Conservation (phyloP, 805 yeast species). For the Wickerhamomyces bovis region DNA sequence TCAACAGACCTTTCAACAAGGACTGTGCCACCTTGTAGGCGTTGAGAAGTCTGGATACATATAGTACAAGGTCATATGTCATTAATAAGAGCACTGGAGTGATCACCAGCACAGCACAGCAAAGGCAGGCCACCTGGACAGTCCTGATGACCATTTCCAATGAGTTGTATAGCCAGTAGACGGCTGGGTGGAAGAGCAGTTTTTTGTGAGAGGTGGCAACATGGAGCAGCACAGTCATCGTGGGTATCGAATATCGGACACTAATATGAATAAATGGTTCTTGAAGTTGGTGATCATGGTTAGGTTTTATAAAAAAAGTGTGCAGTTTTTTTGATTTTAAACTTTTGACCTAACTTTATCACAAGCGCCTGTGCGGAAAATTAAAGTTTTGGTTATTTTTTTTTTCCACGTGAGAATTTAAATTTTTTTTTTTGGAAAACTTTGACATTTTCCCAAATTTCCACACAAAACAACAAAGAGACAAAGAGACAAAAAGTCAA, state of each 20-base stretch:
- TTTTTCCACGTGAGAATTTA: background rate
- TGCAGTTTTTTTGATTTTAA: background rate
- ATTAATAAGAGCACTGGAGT: conserved; percentile 12
- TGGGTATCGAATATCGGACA: background rate
- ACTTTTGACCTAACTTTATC: background rate
- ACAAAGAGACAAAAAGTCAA: too few species aligned
- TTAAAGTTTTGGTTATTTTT: background rate
- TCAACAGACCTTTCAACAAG: conserved; percentile 3
- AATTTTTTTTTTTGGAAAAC: background rate
- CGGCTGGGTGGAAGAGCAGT: background rate
- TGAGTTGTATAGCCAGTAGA: background rate
- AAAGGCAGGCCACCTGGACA: background rate
- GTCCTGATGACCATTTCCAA: background rate
- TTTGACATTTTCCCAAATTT: too few species aligned
- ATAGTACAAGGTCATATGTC: conserved; percentile 15
- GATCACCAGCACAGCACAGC: conserved; percentile 2
- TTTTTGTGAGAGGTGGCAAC: background rate
- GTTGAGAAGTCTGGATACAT: conserved; percentile 11
- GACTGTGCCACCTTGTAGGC: background rate
- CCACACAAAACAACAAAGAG: too few species aligned
- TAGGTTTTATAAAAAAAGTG: too few species aligned
- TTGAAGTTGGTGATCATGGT: too few species aligned
- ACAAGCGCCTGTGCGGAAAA: too few species aligned
- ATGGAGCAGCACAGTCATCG: background rate
- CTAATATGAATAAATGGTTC: background rate